A percentile compares a stretch with the other conserved stretches of the same genome.
phyloP scores from a whole-genome alignment of 1,284 basidiomycete genomes.

The Agroathelia rolfsii region DNA sequence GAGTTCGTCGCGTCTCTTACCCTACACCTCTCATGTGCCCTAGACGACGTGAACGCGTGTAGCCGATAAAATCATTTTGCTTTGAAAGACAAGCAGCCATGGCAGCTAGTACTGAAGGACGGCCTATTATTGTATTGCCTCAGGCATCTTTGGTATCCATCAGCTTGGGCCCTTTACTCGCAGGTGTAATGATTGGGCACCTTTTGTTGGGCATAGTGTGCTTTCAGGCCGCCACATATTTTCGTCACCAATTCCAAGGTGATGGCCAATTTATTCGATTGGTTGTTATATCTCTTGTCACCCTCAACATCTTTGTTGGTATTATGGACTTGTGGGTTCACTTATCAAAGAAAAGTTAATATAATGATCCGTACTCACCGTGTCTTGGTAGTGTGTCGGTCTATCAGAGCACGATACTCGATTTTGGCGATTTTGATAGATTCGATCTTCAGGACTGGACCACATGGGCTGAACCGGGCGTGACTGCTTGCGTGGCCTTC shows the following conservation, averaged over 20 bases:
- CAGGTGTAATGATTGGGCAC: conserved; percentile 7
- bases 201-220: conserved; percentile 7
- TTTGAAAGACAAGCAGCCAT: too few species aligned
- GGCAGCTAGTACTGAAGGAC: too few species aligned
- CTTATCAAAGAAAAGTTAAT: too few species aligned
- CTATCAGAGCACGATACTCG: conserved; percentile 5
- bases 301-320: conserved; percentile 8
- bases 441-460: conserved; percentile 11
- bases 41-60: too few species aligned
- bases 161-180: conserved; percentile 8
- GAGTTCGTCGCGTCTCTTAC: too few species aligned
- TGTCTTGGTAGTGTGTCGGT: conserved; percentile 8
- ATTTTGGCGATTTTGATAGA: conserved; percentile 5
- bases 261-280: conserved; percentile 5
- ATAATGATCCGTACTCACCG: too few species aligned
- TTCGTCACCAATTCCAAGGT: neutral
- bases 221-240: conserved; percentile 6
- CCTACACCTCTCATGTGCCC: too few species aligned
- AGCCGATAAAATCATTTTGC: too few species aligned
- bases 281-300: conserved; percentile 6
- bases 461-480: conserved; percentile 8
- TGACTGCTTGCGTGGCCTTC: conserved; percentile 8
- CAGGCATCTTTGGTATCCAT: too few species aligned
- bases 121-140: too few species aligned
- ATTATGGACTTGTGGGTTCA: conserved; percentile 8